Base-by-base conservation (phyloP, 495 filamentous ascomycete species). In the Margaritispora aquatica region DNA sequence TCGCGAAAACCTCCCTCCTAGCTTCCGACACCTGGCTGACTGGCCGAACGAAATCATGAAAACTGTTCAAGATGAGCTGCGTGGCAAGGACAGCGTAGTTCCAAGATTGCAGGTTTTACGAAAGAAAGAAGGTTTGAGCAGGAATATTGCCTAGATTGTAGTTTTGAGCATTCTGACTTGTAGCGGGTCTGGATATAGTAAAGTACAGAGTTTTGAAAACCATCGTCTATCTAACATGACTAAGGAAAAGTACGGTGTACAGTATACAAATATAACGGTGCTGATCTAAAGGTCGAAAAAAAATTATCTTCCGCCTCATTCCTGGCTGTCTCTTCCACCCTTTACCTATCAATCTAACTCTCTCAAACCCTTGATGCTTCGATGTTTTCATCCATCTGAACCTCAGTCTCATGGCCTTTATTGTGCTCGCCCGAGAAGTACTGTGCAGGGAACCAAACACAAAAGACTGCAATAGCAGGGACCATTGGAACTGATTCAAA, bases 401-500 rank as follows among this genome's bases (percentile, higher is more conserved):
- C 38, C 38, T 44, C 38, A 2, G 19, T 17, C 2, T 44, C 29
- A 7, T 15, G 7, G 5, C 15, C 38, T 17, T 44, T 24, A 2
- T 50, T 50, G 10, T 22, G 20, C 5, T 50, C 20, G 20, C 47
- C 26, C 20, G 3, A 24, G 36, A 59, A 54, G 19, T 59, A 59
- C 31, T 31, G 17, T 29, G 31, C 57, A n/a, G 57, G 57, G 29
- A 54, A 50, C 26, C 66, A 66, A 31, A 70, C 26, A 0, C 64
- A 64, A 46, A 64, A 58, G 9, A 73, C 68, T 5, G 71, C 66
- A 17, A 69, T 60, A 7, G 57, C 57, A 47, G 57, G 57, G 11
- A 75, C 29, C 72, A 75, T 75, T 23, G 71, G 72, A n/a, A 69
- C 58, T 11, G 67, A 64, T 59, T 75, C 72, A 26, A 75, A 69